Evolutionary conservation across 1,284 basidiomycete genomes (phyloP).

Genomic region (Wolfiporia cocos): DNA sequence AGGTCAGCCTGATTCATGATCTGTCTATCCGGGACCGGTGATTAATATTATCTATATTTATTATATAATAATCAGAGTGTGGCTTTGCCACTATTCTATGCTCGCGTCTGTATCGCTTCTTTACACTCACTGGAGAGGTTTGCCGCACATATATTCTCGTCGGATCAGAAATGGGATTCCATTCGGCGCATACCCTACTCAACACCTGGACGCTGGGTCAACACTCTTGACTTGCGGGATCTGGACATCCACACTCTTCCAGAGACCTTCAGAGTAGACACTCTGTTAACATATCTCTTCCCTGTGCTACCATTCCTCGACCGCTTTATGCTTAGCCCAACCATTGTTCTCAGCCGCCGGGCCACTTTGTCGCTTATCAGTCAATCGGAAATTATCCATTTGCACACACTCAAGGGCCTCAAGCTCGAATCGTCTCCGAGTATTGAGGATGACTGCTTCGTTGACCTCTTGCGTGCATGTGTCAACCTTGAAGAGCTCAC

Average conservation of each 20-base stretch:
- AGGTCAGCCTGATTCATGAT: conserved; percentile 48
- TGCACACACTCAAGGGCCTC: conserved; percentile 62
- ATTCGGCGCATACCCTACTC: conserved; percentile 80
- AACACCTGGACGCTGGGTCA: conserved; percentile 80
- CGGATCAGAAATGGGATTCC: conserved; percentile 80
- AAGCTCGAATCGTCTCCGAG: conserved; percentile 19
- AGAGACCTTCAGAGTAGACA: conserved; percentile 49
- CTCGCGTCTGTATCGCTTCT: conserved; percentile 42
- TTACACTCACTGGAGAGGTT: conserved; percentile 50
- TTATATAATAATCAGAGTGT: conserved; percentile 45
- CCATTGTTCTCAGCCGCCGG: conserved; percentile 54
- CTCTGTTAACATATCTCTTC: conserved; percentile 55
- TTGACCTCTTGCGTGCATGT: conserved; percentile 48
- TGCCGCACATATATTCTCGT: conserved; percentile 43
- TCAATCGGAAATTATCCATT: conserved; percentile 43
- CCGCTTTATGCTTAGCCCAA: conserved; percentile 52
- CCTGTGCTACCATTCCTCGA: conserved; percentile 66
- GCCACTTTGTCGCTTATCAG: conserved; percentile 48
- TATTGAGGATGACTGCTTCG: conserved; percentile 25
- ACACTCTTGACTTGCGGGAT: conserved; percentile 60
- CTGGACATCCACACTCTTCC: conserved; percentile 37
- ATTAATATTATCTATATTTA: too few relatives aligned
- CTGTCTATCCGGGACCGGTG: too few relatives aligned
- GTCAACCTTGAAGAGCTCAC: conserved; percentile 62
- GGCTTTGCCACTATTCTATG: conserved; percentile 63